These are phyloP conservation scores for Chenopodium berlandieri DNA, from an alignment of 148 eudicot species.

Conservation along the genomic window DNA sequence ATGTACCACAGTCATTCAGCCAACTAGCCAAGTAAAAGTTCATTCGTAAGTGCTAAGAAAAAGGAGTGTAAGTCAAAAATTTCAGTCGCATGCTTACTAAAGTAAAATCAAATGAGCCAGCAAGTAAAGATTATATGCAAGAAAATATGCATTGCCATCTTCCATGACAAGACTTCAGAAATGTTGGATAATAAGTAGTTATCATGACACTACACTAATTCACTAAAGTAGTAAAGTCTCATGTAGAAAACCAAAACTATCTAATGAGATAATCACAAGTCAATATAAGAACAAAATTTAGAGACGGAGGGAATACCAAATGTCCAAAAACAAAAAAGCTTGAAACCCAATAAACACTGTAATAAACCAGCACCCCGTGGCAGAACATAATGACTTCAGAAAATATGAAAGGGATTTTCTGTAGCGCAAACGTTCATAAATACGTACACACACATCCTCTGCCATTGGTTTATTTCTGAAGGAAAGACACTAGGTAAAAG, in stretches of 20 bases:
- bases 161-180: neutral
- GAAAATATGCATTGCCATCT: neutral
- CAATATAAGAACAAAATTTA: no score
- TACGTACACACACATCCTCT: neutral
- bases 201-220: neutral
- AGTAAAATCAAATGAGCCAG: constrained; percentile 4
- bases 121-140: neutral
- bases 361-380: neutral
- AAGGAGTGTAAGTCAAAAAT: neutral
- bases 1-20: neutral
- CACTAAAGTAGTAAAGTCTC: neutral
- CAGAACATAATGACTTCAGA: neutral
- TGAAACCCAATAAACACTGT: neutral
- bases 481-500: neutral
- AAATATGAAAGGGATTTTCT: neutral
- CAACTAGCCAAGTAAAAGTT: neutral
- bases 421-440: neutral
- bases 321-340: neutral
- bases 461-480: neutral
- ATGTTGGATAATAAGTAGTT: neutral
- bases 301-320: no score
- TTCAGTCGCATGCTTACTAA: neutral
- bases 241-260: neutral
- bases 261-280: neutral
- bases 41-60: neutral